These are phyloP conservation scores for Dissophora globulifera DNA, from an alignment of 192 early-diverging fungal species.

Conservation along the genomic window DNA sequence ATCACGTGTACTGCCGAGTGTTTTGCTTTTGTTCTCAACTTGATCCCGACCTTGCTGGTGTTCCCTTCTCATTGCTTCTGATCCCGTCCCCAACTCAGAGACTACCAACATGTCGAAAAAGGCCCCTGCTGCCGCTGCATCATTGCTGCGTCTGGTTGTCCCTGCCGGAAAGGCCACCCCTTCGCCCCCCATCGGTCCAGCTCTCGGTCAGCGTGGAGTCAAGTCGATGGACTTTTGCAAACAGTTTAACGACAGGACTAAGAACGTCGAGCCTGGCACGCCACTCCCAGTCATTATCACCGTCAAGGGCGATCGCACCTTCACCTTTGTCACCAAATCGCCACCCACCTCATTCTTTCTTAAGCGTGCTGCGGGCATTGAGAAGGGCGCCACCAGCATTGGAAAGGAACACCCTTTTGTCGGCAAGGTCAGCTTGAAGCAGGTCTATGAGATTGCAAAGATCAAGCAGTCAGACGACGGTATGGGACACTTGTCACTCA, in stretches of 20 bases:
- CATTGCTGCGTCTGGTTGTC: conserved; percentile 75
- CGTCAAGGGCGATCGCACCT: conserved; percentile 91
- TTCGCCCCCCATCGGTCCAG: conserved; percentile 92
- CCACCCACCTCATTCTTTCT: conserved; percentile 92
- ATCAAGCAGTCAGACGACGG: conserved; percentile 87
- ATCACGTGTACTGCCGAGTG: not conserved
- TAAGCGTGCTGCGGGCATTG: conserved; percentile 85
- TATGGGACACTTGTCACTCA: conserved; percentile 74
- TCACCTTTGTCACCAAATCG: conserved; percentile 87
- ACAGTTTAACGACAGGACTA: conserved; percentile 96
- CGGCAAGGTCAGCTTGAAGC: conserved; percentile 89
- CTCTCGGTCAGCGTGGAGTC: conserved; percentile 95
- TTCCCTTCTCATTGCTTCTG: not conserved
- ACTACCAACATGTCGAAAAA: conserved; percentile 52
- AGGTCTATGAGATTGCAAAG: conserved; percentile 94
- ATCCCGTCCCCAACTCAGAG: no score
- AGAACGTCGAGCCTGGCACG: conserved; percentile 79
- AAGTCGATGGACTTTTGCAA: conserved; percentile 99
- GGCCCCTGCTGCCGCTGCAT: conserved; percentile 49
- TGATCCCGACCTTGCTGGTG: not conserved
- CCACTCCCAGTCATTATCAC: conserved; percentile 87
- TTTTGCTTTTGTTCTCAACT: not conserved
- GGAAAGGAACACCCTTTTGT: conserved; percentile 72
- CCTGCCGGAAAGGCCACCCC: conserved; percentile 95
- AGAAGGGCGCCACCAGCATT: conserved; percentile 86